Base-by-base conservation (phyloP, 2,329 filamentous ascomycete genomes). In the Stemphylium lycopersici region DNA sequence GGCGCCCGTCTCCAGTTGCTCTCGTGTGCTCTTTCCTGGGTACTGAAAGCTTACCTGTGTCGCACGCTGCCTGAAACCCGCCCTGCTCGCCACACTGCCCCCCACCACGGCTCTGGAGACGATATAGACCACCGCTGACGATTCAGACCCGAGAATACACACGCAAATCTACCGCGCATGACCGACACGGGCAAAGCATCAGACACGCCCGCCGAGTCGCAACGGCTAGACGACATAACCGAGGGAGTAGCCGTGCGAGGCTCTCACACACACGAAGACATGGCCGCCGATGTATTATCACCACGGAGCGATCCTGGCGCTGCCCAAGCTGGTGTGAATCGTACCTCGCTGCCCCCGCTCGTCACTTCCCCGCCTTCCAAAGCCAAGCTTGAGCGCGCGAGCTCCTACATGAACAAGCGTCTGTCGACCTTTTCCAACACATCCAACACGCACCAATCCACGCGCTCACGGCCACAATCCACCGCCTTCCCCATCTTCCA, bases 401-500 rank as follows among this genome's bases (percentile, higher is more conserved):
- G 90, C 68, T 90, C 91, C 70, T 90, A 87, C 67, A 88, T 89
- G 59, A 93, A 87, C 77, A 90, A 90, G 72, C 86, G 92, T 52
- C 81, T 96, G 67, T 96, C 92, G 59, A 90, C 91, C 70, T 93
- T 93, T 78, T 95, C 90, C 13, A 82, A 77, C 60, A 63, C 76
- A 34, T 63, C 55, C 34, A 56, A 37, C 37, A 59, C 60, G 36
- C 55, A 58, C 44, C 80, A 78, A 42, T 79, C 77, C 43, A 57
- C 66, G 24, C 85, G 88, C 58, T 96, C 92, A 60, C 87, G 91
- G 56, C 91, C 92, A 16, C 83, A 83, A 51, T 96, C 91, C n/a
- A 85, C 90, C 69, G 83, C 90, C 59, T 93, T 95, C 70, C 90
- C 91, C 13, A 81, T 89, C 67, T 95, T 91, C 76, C 89, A 91